Conservation (phyloP, 768 basidiomycete species). For the Mycena galopus region DNA sequence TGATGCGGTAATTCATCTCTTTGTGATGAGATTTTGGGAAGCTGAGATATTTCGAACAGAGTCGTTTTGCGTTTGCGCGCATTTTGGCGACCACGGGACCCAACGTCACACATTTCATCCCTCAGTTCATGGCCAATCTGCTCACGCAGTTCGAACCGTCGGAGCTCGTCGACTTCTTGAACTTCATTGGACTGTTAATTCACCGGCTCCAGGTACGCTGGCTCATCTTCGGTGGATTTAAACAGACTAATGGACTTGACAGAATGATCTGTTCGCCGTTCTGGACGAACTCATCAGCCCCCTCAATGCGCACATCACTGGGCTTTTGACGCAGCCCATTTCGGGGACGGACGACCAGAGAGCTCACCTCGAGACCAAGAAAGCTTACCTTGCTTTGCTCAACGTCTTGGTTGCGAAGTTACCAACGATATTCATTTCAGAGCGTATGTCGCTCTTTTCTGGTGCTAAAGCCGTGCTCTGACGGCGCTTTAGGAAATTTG, state of each 20-base stretch:
- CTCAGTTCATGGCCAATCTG: slow-evolving; percentile 90
- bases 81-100: slow-evolving; percentile 92
- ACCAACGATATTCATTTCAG: slow-evolving; percentile 87
- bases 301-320: slow-evolving; percentile 84
- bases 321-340: slow-evolving; percentile 83
- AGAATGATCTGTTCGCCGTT: slow-evolving; percentile 90
- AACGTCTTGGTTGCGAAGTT: slow-evolving; percentile 86
- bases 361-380: slow-evolving; percentile 84
- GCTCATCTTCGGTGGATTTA: slow-evolving; percentile 2
- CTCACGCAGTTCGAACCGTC: slow-evolving; percentile 92
- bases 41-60: slow-evolving; percentile 58
- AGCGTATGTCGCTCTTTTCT: slow-evolving; percentile 67
- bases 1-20: slow-evolving; percentile 79
- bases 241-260: slow-evolving; percentile 16
- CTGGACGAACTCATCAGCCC: slow-evolving; percentile 92
- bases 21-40: not conserved
- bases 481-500: slow-evolving; percentile 50
- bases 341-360: slow-evolving; percentile 90
- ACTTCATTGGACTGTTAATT: slow-evolving; percentile 91
- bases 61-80: slow-evolving; percentile 93
- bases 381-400: slow-evolving; percentile 88
- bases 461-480: not conserved
- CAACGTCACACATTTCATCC: slow-evolving; percentile 88
- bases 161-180: slow-evolving; percentile 95
- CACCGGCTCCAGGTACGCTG: slow-evolving; percentile 86